Evolutionary conservation across 2,329 filamentous ascomycete genomes (phyloP).

Genomic region (Calonectria montana): DNA sequence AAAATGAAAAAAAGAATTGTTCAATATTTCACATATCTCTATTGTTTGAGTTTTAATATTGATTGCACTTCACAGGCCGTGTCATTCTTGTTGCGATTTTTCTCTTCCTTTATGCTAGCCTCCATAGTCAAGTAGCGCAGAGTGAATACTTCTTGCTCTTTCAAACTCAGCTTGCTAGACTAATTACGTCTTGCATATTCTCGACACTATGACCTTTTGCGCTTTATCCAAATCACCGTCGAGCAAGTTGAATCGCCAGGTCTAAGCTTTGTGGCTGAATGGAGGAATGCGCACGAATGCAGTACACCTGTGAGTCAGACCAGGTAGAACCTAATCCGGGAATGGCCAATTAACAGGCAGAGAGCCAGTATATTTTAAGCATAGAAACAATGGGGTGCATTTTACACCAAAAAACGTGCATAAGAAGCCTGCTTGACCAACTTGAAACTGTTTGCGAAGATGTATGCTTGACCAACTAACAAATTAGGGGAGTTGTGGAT

Average conservation of each 20-base stretch:
- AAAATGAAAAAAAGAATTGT: no score
- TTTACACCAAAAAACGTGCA: not conserved
- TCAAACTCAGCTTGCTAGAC: not conserved
- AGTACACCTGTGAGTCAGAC: not conserved
- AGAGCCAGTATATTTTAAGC: no score
- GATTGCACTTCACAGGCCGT: no score
- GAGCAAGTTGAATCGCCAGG: not conserved
- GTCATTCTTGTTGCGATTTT: no score
- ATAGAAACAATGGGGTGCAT: not conserved
- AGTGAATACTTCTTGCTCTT: no score
- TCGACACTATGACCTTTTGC: not conserved
- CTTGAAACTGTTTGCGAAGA: not conserved
- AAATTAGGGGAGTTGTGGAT: not conserved
- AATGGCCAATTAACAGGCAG: not conserved
- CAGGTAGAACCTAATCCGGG: not conserved
- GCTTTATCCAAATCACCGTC: not conserved
- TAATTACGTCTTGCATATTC: not conserved
- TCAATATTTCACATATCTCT: no score
- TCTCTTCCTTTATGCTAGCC: no score
- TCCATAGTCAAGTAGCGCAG: no score
- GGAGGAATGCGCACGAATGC: not conserved
- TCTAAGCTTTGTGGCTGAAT: not conserved
- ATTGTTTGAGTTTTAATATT: no score
- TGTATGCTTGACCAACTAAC: not conserved
- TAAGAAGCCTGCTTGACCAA: not conserved